Percentiles rank a stretch among this genome's conserved stretches.
Evolutionary conservation across 2,329 filamentous ascomycete species (phyloP).

Genomic region (Cryphonectria carpinicola): DNA sequence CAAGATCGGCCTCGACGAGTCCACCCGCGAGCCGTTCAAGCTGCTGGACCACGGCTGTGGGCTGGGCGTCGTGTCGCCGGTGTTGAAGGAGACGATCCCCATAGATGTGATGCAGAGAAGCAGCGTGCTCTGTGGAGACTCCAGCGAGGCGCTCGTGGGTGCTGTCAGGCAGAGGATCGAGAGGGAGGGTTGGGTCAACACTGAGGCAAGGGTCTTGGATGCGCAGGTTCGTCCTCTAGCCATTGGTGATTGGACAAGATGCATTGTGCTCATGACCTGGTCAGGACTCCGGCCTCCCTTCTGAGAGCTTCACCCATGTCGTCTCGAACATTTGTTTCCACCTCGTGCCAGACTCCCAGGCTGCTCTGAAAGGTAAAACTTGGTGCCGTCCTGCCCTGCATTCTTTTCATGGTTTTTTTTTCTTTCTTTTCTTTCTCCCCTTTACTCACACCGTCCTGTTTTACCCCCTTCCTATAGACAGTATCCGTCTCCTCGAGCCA

Average conservation of each 20-base stretch:
- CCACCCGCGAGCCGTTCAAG: slow-evolving; percentile 37
- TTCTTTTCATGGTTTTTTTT: not conserved
- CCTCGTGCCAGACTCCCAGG: slow-evolving; percentile 35
- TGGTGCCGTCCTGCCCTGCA: not conserved
- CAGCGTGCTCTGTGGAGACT: slow-evolving; percentile 55
- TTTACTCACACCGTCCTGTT: no score
- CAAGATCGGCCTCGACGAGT: slow-evolving; percentile 38
- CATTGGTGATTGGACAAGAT: not conserved
- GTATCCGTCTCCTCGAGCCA: slow-evolving; percentile 44
- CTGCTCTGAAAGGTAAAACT: slow-evolving; percentile 33
- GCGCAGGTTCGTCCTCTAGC: slow-evolving; percentile 44
- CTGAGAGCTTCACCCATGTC: slow-evolving; percentile 34
- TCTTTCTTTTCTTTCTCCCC: no score
- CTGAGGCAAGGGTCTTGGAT: slow-evolving; percentile 48
- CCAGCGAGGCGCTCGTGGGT: slow-evolving; percentile 47
- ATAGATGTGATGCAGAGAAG: slow-evolving; percentile 45
- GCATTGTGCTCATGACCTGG: not conserved
- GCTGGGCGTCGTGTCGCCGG: slow-evolving; percentile 51
- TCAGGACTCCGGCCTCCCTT: slow-evolving; percentile 33
- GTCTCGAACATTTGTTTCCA: slow-evolving; percentile 36
- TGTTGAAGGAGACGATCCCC: slow-evolving; percentile 46
- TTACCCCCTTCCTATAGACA: slow-evolving; percentile 35
- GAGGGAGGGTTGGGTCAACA: slow-evolving; percentile 50
- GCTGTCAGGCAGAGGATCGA: slow-evolving; percentile 44
- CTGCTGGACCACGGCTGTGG: slow-evolving; percentile 60